Conservation (phyloP, 129 eudicot species). For the Ambrosia trifida region DNA sequence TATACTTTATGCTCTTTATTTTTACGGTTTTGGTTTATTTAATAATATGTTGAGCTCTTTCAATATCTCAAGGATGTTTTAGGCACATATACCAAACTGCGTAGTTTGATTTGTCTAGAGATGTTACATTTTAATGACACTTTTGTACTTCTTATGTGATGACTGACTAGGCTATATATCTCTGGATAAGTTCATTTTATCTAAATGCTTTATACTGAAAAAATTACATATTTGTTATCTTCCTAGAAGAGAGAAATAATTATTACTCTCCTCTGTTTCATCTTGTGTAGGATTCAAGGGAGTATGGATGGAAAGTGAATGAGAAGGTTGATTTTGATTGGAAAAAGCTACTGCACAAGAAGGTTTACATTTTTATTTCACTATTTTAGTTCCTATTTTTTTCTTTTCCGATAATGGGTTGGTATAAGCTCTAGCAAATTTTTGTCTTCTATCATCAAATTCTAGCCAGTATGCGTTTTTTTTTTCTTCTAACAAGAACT, state of each 20-base stretch:
- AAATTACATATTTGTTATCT: background rate
- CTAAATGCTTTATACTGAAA: constrained; percentile 2
- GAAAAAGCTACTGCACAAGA: constrained; percentile 92
- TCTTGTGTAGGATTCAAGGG: constrained; percentile 72
- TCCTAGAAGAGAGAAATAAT: background rate
- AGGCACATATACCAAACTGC: constrained; percentile 10
- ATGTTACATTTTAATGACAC: background rate
- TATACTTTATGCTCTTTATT: constrained; percentile 9
- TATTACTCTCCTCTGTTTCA: constrained; percentile 11
- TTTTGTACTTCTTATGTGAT: background rate
- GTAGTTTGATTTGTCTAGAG: constrained; percentile 8
- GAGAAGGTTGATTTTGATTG: constrained; percentile 92
- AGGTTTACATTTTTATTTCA: constrained; percentile 36
- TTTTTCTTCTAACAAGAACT: background rate
- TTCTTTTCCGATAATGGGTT: background rate
- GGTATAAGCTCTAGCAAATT: background rate
- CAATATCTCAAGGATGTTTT: constrained; percentile 6
- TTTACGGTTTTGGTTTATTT: background rate
- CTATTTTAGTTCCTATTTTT: background rate
- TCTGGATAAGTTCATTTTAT: constrained; percentile 13
- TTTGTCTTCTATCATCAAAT: background rate
- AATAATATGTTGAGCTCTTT: constrained; percentile 1
- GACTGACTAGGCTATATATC: background rate
- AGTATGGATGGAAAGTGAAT: constrained; percentile 88
- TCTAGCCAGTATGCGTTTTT: background rate